Percentiles rank a stretch among this genome's conserved stretches.
These are phyloP conservation scores for Phytophthora rubi DNA, from an alignment of 352 stramenopile genomes.

Conservation along the genomic window DNA sequence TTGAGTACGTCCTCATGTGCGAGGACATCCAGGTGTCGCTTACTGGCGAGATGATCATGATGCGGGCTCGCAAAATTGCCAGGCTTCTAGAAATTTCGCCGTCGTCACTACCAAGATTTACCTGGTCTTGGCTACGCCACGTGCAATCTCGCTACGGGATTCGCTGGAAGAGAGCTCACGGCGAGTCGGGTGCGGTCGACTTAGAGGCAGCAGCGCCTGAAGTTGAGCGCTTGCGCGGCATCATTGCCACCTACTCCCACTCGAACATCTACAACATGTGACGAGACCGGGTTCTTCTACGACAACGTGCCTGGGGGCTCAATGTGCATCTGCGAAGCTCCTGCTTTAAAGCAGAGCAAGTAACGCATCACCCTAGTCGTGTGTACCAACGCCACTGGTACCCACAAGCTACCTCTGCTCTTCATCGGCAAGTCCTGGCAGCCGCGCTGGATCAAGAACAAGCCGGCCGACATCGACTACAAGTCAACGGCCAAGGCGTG, in stretches of 20 bases:
- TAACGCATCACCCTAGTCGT: neutral
- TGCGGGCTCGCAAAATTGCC: neutral
- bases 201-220: neutral
- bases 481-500: neutral
- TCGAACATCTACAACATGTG: neutral
- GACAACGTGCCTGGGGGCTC: neutral
- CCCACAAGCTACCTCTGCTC: neutral
- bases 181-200: slow-evolving; percentile 2
- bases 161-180: neutral
- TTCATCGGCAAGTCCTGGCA: neutral
- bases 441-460: neutral
- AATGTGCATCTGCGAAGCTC: neutral
- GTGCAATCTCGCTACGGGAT: slow-evolving; percentile 4
- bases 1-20: neutral
- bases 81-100: neutral
- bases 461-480: neutral
- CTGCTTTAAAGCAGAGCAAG: neutral
- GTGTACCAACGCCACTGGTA: neutral
- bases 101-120: neutral
- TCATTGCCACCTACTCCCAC: neutral
- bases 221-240: neutral
- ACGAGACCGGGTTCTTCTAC: neutral
- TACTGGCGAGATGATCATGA: neutral
- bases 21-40: neutral
- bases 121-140: slow-evolving; percentile 1